Conservation (phyloP, 352 stramenopile species). For the Sclerospora graminicola region DNA sequence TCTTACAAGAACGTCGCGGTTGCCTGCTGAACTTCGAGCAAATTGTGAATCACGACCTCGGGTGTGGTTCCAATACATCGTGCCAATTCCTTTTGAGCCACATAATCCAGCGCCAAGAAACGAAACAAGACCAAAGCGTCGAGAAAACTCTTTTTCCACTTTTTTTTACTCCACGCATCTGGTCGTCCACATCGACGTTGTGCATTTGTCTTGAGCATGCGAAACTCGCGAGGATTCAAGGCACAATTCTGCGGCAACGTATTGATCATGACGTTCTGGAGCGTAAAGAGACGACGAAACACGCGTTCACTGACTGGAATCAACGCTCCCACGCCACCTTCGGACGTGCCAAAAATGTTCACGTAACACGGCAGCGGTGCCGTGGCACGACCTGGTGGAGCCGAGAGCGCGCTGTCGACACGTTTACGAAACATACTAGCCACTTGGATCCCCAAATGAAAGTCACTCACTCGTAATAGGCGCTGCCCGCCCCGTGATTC, state of each 20-base stretch:
- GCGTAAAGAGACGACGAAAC: slow-evolving; percentile 79
- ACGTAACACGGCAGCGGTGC: slow-evolving; percentile 35
- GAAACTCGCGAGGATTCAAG: slow-evolving; percentile 81
- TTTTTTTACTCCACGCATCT: slow-evolving; percentile 81
- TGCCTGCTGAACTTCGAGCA: slow-evolving; percentile 75
- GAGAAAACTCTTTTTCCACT: slow-evolving; percentile 85
- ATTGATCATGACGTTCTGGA: slow-evolving; percentile 88
- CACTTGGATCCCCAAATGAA: slow-evolving; percentile 72
- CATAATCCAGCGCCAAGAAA: slow-evolving; percentile 77
- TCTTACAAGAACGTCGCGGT: slow-evolving; percentile 61
- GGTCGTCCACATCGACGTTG: slow-evolving; percentile 45
- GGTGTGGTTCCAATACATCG: slow-evolving; percentile 83
- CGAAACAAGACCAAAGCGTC: slow-evolving; percentile 71
- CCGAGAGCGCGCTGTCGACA: slow-evolving; percentile 13
- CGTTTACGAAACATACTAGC: slow-evolving; percentile 73
- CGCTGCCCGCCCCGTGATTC: slow-evolving; percentile 77
- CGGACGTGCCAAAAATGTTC: slow-evolving; percentile 69
- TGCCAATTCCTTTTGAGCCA: slow-evolving; percentile 82
- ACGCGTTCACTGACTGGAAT: slow-evolving; percentile 69
- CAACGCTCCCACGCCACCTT: slow-evolving; percentile 65
- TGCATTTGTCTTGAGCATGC: slow-evolving; percentile 59
- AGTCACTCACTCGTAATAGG: slow-evolving; percentile 69
- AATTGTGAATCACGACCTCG: slow-evolving; percentile 81
- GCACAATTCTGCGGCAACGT: slow-evolving; percentile 78
- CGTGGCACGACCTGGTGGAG: slow-evolving; percentile 9